phyloP scores from a whole-genome alignment of 441 rosid genomes.

The Dalechampia spathulata region DNA sequence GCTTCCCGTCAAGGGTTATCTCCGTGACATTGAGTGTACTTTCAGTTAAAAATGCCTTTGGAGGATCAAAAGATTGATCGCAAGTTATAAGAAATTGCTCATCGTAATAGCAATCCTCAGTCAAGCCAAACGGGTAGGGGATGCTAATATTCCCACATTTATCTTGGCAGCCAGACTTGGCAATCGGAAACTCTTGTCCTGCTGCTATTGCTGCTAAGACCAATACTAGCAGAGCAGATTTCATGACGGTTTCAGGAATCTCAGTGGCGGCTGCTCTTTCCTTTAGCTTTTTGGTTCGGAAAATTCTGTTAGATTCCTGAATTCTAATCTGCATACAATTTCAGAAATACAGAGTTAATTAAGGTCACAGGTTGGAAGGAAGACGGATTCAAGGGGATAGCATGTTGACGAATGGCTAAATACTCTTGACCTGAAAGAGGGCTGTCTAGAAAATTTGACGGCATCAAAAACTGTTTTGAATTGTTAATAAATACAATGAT shows the following conservation, averaged over 20 bases:
- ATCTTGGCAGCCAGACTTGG: conserved; percentile 17
- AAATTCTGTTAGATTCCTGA: too few relatives aligned
- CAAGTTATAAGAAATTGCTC: conserved; percentile 9
- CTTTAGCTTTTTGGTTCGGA: background rate
- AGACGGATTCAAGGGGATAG: too few relatives aligned
- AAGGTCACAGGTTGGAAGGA: too few relatives aligned
- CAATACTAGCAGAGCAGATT: background rate
- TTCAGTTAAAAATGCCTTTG: conserved; percentile 8
- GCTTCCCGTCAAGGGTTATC: conserved; percentile 13
- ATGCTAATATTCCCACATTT: conserved; percentile 22
- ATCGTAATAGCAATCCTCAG: conserved; percentile 3
- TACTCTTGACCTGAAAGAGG: too few relatives aligned
- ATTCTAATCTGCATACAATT: background rate
- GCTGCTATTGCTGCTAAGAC: conserved; percentile 3
- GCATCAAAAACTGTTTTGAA: too few relatives aligned
- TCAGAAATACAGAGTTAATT: too few relatives aligned
- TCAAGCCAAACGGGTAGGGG: conserved; percentile 25
- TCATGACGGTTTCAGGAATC: background rate
- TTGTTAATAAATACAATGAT: too few relatives aligned
- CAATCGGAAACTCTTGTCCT: background rate
- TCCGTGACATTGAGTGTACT: background rate
- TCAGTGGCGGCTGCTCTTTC: background rate
- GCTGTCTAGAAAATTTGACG: too few relatives aligned
- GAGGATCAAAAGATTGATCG: conserved; percentile 3
- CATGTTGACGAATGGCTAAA: too few relatives aligned